Evolutionary conservation across 176 grass and related monocot genomes (phyloP).

Genomic region (Zoysia pacifica): DNA sequence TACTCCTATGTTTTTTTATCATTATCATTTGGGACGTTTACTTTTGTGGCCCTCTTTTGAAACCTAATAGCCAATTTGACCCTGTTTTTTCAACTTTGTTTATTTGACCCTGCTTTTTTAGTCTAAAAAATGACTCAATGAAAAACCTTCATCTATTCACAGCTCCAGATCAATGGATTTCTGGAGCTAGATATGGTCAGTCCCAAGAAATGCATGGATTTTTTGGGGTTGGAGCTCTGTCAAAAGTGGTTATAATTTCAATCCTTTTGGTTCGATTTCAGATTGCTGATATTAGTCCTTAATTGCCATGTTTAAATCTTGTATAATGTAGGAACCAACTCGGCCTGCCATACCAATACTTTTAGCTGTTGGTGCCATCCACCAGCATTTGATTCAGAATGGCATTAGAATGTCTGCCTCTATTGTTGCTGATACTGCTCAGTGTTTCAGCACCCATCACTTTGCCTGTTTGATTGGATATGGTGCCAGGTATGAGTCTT

Average conservation of each 20-base stretch:
- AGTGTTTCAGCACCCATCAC: constrained; percentile 99
- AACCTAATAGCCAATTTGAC: too few species aligned
- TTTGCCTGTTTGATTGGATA: constrained; percentile 99
- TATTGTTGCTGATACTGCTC: constrained; percentile 96
- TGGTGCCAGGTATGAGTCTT: constrained; percentile 74
- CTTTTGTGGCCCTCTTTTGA: too few species aligned
- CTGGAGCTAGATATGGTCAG: too few species aligned
- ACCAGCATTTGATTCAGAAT: constrained; percentile 99
- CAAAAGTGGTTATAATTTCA: not conserved
- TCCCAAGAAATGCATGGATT: too few species aligned
- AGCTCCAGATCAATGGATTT: too few species aligned
- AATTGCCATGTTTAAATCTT: constrained; percentile 27
- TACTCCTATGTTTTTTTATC: not conserved
- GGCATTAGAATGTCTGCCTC: constrained; percentile 95
- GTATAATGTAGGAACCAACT: constrained; percentile 76
- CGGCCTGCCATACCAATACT: constrained; percentile 94
- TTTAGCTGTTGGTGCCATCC: constrained; percentile 94
- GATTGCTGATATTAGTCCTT: constrained; percentile 6
- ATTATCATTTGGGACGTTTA: too few species aligned
- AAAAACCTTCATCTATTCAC: too few species aligned
- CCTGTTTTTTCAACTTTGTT: too few species aligned
- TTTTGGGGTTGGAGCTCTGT: too few species aligned
- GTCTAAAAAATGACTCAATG: too few species aligned
- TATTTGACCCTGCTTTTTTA: too few species aligned
- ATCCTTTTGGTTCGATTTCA: constrained; percentile 7